Percentiles rank a stretch among this genome's conserved stretches.
Evolutionary conservation across 1,139 yeast species (phyloP).

Genomic region (Debaryomyces psychrophilus): DNA sequence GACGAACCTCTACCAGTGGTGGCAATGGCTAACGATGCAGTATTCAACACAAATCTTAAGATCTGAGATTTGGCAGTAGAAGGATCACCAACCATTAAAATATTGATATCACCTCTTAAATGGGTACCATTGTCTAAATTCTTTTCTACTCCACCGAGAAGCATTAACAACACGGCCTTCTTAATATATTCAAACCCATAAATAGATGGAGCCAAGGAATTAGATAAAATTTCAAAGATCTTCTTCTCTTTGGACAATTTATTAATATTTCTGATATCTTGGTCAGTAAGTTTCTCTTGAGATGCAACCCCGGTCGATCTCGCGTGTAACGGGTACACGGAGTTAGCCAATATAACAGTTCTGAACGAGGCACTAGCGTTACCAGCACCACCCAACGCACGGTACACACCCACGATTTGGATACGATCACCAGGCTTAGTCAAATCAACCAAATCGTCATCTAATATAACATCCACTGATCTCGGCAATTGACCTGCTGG

Average conservation of each 20-base stretch:
- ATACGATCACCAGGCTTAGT: conserved; percentile 97
- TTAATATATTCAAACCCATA: conserved; percentile 92
- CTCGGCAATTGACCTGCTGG: conserved; percentile 98
- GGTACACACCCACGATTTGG: conserved; percentile 90
- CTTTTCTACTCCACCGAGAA: conserved; percentile 93
- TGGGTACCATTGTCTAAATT: conserved; percentile 95
- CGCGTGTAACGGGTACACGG: conserved; percentile 86
- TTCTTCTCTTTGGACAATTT: conserved; percentile 66
- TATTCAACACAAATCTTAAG: conserved; percentile 88
- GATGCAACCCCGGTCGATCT: conserved; percentile 86
- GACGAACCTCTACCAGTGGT: conserved; percentile 99
- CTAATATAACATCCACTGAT: conserved; percentile 85
- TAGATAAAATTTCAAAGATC: conserved; percentile 76
- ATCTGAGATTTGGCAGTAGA: conserved; percentile 98
- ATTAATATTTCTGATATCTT: conserved; percentile 86
- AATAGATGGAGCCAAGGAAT: conserved; percentile 92
- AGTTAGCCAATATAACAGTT: conserved; percentile 82
- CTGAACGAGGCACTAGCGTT: conserved; percentile 69
- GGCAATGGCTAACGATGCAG: conserved; percentile 94
- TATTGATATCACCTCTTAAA: conserved; percentile 95
- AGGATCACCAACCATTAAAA: conserved; percentile 98
- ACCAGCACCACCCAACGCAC: conserved; percentile 85
- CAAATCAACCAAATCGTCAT: conserved; percentile 89
- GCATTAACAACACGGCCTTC: conserved; percentile 87
- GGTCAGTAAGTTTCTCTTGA: conserved; percentile 73